Conservation (phyloP, 2,329 filamentous ascomycete genomes). For the Aspergillus puulaauensis region DNA sequence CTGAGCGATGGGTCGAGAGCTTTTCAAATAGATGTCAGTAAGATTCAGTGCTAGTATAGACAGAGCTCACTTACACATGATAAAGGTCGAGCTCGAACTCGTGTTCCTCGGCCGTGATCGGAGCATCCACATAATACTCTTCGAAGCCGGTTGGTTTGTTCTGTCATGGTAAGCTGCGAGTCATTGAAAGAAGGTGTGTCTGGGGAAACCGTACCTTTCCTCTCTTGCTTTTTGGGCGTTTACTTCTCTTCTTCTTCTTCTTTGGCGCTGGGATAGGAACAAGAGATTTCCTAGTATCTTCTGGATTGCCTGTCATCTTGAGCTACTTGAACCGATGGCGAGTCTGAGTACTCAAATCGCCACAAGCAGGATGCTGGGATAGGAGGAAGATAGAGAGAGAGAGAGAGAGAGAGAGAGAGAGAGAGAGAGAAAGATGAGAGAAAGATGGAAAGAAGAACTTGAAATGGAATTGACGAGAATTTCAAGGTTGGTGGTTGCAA, state of each 20-base stretch:
- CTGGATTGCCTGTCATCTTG: neutral
- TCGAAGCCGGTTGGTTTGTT: conserved; percentile 67
- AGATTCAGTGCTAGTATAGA: neutral
- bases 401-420: neutral
- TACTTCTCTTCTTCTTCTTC: conserved; percentile 38
- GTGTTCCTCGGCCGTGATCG: conserved; percentile 69
- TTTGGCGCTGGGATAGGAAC: neutral
- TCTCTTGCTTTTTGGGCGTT: conserved; percentile 40
- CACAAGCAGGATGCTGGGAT: no score
- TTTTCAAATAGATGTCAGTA: conserved; percentile 13
- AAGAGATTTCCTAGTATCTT: neutral
- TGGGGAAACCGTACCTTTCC: conserved; percentile 23
- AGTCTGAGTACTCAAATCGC: neutral
- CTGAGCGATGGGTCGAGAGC: conserved; percentile 56
- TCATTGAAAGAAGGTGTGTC: neutral
- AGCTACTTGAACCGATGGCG: neutral
- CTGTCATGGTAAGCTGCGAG: conserved; percentile 23
- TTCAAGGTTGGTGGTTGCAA: neutral
- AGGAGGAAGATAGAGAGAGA: no score
- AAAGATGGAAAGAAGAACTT: neutral
- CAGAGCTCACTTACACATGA: conserved; percentile 50
- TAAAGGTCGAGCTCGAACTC: conserved; percentile 70
- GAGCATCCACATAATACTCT: conserved; percentile 77
- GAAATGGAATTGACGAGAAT: neutral
- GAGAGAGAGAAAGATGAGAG: neutral